phyloP scores from a whole-genome alignment of 2,329 filamentous ascomycete species.

The Phialemoniopsis sp. region DNA sequence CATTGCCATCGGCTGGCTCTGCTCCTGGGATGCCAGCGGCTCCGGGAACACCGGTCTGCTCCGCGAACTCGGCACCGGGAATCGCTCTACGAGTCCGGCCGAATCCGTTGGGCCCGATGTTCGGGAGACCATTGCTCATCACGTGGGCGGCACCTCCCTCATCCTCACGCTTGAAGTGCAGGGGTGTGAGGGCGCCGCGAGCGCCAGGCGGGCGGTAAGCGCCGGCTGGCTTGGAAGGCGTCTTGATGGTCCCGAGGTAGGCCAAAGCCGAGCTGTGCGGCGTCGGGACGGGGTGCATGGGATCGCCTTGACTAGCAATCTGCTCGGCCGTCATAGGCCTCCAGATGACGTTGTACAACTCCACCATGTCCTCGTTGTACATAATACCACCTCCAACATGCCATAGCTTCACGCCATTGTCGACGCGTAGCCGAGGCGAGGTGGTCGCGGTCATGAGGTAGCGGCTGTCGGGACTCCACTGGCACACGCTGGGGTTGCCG shows the following conservation, averaged over 20 bases:
- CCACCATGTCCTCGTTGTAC: conserved; percentile 93
- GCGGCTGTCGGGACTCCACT: conserved; percentile 94
- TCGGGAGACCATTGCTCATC: conserved; percentile 70
- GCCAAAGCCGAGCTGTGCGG: conserved; percentile 80
- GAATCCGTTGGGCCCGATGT: conserved; percentile 73
- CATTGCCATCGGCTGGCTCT: conserved; percentile 61
- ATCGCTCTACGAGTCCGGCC: conserved; percentile 71
- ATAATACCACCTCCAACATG: conserved; percentile 84
- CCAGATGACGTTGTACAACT: conserved; percentile 90
- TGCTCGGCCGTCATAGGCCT: conserved; percentile 64
- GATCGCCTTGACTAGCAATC: conserved; percentile 39
- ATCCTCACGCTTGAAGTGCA: conserved; percentile 96
- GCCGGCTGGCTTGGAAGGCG: conserved; percentile 93
- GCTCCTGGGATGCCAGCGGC: conserved; percentile 57
- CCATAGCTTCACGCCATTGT: conserved; percentile 95
- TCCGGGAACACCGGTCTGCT: conserved; percentile 61
- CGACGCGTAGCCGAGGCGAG: conserved; percentile 88
- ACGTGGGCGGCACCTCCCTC: conserved; percentile 86
- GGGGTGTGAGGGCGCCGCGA: conserved; percentile 79
- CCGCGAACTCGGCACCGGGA: conserved; percentile 76
- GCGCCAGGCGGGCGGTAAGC: conserved; percentile 95
- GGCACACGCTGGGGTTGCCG: conserved; percentile 91
- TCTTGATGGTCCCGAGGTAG: conserved; percentile 84
- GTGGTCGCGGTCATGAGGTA: conserved; percentile 98
- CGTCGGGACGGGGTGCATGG: conserved; percentile 67